Base-by-base conservation (phyloP, 2,329 filamentous ascomycete genomes). In the Pyrenochaeta sp. region DNA sequence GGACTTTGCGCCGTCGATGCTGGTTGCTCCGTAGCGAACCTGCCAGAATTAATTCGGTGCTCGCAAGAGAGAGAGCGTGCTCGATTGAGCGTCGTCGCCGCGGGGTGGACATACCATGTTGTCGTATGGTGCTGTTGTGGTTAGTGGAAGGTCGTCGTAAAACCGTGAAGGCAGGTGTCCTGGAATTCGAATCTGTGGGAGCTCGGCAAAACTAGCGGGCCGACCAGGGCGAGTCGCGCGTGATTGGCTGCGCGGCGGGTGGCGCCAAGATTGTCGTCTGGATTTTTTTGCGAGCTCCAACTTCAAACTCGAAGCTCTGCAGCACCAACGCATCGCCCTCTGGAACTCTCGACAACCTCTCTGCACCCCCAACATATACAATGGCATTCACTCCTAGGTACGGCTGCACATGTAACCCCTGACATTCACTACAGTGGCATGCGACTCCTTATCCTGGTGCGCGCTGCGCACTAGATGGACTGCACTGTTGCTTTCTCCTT, bases 1-100 rank as follows among this genome's bases (percentile, higher is more conserved):
- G 81, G 90, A 96, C 86, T 70, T 70, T 66, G 65, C 66, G 63
- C 67, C 67, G 54, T 68, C 63, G 58, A 70, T 67, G 50, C 44
- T 49, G 58, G 60, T 61, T 51, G 66, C 66, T 61, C 60, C 67
- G 67, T 70, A 70, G 58, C 67, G 67, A 61, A 70, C 67, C 67
- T 70, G 61, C 38, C 41, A 39, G 43, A 55, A 59, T 67, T 65
- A 67, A 57, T 53, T 44, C 48, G 49, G 44, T 50, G 27, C 44
- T 53, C 53, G 53, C 40, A 43, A 48, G 10, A 20, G 13, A 17
- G 22, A 10, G 39, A 30, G 34, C 28, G 20, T 14, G 23, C 11
- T 20, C 17, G 39, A 27, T 15, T 35, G 42, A 36, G 35, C 28
- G 24, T 26, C 44, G 14, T 22, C 8, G n/a, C 24, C 21, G 39